phyloP scores from a whole-genome alignment of 2,329 filamentous ascomycete species.

The Chrysosporium queenslandicum region DNA sequence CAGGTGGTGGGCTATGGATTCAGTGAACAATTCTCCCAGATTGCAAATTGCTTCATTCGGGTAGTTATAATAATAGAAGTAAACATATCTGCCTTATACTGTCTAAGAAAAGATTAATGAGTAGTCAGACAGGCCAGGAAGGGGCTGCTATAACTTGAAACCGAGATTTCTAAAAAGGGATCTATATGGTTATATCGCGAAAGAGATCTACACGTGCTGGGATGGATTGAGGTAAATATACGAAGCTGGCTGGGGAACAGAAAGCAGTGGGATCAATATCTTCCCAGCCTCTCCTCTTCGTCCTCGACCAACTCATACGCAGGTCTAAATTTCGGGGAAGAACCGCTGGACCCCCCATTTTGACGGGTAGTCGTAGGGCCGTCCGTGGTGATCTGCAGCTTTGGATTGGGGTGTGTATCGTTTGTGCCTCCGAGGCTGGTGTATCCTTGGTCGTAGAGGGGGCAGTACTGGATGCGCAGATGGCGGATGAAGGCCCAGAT shows the following conservation, averaged over 20 bases:
- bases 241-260: neutral
- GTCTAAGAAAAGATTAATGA: no score
- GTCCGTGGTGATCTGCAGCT: conserved; percentile 39
- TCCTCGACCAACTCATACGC: conserved; percentile 68
- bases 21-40: no score
- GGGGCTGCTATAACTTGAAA: no score
- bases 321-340: conserved; percentile 48
- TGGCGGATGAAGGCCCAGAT: conserved; percentile 77
- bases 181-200: neutral
- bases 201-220: no score
- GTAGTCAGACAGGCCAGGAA: no score
- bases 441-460: conserved; percentile 78
- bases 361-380: conserved; percentile 22
- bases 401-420: conserved; percentile 84
- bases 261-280: no score
- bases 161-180: neutral
- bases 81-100: neutral
- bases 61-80: neutral
- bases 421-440: conserved; percentile 83
- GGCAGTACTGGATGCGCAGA: conserved; percentile 72
- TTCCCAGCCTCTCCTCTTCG: conserved; percentile 66
- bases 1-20: no score
- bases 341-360: neutral
- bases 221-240: no score
- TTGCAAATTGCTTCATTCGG: no score